These are phyloP conservation scores for Colletotrichum australisinense DNA, from an alignment of 2,329 filamentous ascomycete genomes.

Conservation along the genomic window DNA sequence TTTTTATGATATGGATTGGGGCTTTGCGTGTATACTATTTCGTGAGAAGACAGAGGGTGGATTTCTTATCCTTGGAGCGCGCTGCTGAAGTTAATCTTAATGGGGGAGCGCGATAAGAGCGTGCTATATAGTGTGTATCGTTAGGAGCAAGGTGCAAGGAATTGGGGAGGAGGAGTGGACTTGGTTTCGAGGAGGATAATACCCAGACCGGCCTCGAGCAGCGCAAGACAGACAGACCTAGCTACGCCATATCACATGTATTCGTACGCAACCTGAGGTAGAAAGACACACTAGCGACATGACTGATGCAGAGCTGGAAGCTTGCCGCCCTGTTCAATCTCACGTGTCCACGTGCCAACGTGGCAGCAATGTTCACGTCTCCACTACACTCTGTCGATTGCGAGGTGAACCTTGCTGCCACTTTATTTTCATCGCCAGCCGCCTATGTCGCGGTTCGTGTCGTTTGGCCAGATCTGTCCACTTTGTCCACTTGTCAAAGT, in stretches of 20 bases:
- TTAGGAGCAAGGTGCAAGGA: background rate
- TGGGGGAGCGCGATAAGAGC: background rate
- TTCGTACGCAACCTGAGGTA: background rate
- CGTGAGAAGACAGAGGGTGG: background rate
- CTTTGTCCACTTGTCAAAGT: too few species aligned
- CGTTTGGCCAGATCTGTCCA: background rate
- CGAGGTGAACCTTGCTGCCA: background rate
- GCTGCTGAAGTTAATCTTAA: background rate
- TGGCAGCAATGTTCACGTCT: background rate
- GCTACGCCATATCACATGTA: background rate
- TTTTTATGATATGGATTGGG: background rate
- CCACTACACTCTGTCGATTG: background rate
- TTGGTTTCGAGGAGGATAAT: conserved; percentile 26
- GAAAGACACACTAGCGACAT: background rate
- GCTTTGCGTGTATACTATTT: conserved; percentile 13
- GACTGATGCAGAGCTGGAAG: background rate
- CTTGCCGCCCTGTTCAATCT: background rate
- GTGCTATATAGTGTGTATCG: background rate
- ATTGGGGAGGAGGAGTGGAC: background rate
- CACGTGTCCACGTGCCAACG: background rate
- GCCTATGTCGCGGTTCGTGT: background rate
- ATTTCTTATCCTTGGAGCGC: background rate
- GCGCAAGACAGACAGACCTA: background rate
- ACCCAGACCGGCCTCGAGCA: conserved; percentile 29
- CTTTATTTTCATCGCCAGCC: background rate